phyloP scores from a whole-genome alignment of 495 filamentous ascomycete genomes.

The Aspergillus nidulans region DNA sequence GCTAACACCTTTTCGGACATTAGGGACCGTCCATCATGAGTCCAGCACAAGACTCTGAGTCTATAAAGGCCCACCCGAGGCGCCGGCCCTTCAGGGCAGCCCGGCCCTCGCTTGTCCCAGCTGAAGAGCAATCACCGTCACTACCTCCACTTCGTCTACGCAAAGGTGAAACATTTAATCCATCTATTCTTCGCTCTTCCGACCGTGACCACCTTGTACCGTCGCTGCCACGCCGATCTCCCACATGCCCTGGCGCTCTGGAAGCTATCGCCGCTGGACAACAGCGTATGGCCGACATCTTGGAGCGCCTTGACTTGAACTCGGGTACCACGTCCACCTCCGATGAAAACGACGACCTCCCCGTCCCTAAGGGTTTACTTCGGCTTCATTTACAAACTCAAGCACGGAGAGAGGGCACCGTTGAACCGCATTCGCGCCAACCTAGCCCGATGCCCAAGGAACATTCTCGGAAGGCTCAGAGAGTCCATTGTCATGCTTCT shows the following conservation, averaged over 20 bases:
- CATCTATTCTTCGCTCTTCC: conserved; percentile 38
- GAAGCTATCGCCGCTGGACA: conserved; percentile 45
- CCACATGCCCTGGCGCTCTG: conserved; percentile 41
- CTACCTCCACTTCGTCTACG: conserved; percentile 28
- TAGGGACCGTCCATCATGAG: conserved; percentile 10
- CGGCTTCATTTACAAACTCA: conserved; percentile 16
- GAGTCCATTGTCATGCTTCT: conserved; percentile 37
- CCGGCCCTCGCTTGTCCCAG: conserved; percentile 25
- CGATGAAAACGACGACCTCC: conserved; percentile 28
- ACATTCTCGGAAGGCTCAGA: conserved; percentile 17
- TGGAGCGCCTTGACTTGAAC: conserved; percentile 40
- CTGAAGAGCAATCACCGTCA: conserved; percentile 15
- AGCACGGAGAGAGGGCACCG: conserved; percentile 13
- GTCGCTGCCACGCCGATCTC: conserved; percentile 46
- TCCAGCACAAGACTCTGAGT: conserved; percentile 3
- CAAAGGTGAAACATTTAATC: conserved; percentile 52
- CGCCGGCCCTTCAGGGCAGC: conserved; percentile 29
- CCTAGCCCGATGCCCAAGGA: conserved; percentile 10
- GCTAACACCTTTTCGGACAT: conserved; percentile 2
- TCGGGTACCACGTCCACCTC: conserved; percentile 26
- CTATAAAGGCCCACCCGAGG: conserved; percentile 16
- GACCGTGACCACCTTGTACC: conserved; percentile 44
- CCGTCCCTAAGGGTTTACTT: conserved; percentile 22
- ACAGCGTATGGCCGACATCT: conserved; percentile 43
- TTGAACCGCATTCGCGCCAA: conserved; percentile 9